Conservation (phyloP, 2,329 filamentous ascomycete species). For the Biscogniauxia mediterranea region DNA sequence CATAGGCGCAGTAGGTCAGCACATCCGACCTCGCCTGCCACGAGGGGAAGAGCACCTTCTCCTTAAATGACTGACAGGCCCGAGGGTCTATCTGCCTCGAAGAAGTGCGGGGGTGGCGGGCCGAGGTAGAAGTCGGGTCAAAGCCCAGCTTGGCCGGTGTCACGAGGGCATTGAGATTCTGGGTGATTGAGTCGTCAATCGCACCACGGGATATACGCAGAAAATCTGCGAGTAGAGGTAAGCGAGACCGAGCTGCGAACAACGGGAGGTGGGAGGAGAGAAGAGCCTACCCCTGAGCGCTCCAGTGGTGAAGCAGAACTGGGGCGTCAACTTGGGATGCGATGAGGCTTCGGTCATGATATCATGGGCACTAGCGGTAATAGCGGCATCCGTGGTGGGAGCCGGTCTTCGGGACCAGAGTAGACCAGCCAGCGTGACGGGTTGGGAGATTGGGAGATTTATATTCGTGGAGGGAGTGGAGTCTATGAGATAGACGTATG, state of each 20-base stretch:
- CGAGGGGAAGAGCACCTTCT: slow-evolving; percentile 77
- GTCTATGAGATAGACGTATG: slow-evolving; percentile 6
- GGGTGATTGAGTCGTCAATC: slow-evolving; percentile 90
- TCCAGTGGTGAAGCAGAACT: slow-evolving; percentile 74
- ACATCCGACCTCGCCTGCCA: slow-evolving; percentile 85
- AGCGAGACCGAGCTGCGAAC: slow-evolving; percentile 3
- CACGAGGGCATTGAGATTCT: slow-evolving; percentile 86
- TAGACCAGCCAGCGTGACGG: slow-evolving; percentile 46
- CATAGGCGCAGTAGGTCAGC: slow-evolving; percentile 82
- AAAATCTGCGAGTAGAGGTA: slow-evolving; percentile 64
- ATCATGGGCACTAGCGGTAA: slow-evolving; percentile 28
- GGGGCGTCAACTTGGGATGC: slow-evolving; percentile 60
- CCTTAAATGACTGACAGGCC: slow-evolving; percentile 71
- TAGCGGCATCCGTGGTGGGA: slow-evolving; percentile 38
- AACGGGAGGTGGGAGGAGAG: background rate
- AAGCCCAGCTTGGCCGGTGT: slow-evolving; percentile 73
- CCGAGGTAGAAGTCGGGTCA: slow-evolving; percentile 74
- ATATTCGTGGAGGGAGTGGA: slow-evolving; percentile 7
- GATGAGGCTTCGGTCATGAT: slow-evolving; percentile 47
- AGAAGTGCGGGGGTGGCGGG: slow-evolving; percentile 52
- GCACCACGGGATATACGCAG: slow-evolving; percentile 78
- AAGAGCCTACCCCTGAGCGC: slow-evolving; percentile 61
- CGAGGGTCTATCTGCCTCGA: slow-evolving; percentile 55
- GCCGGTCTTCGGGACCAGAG: slow-evolving; percentile 46
- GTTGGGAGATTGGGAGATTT: background rate